Conservation (phyloP, 2,329 filamentous ascomycete species). For the Diaporthe humulicola region DNA sequence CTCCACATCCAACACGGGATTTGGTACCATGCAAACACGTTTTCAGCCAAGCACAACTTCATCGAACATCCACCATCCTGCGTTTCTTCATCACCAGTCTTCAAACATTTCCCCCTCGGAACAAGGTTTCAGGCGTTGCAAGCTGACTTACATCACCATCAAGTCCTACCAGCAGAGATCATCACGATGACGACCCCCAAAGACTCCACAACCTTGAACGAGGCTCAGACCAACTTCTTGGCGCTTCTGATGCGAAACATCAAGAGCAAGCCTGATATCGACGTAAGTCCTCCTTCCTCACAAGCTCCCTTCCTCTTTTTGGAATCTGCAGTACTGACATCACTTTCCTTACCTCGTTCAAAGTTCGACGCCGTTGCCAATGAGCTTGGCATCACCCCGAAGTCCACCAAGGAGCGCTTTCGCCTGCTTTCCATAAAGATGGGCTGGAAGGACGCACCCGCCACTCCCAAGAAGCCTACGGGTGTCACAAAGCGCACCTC, state of each 20-base stretch:
- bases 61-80: too few relatives aligned
- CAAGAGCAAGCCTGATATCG: slow-evolving; percentile 40
- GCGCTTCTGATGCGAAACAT: slow-evolving; percentile 36
- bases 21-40: background rate
- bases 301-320: background rate
- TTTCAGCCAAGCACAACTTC: background rate
- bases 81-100: background rate
- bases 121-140: background rate
- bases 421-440: slow-evolving; percentile 39
- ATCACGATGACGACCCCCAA: background rate
- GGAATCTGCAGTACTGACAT: background rate
- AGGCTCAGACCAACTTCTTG: slow-evolving; percentile 38
- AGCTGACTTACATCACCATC: background rate
- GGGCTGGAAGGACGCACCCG: slow-evolving; percentile 22
- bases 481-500: slow-evolving; percentile 34
- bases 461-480: slow-evolving; percentile 25
- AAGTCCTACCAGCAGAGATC: background rate
- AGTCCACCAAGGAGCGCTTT: slow-evolving; percentile 41
- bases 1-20: background rate
- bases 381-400: slow-evolving; percentile 24
- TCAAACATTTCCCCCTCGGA: too few relatives aligned
- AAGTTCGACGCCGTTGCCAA: slow-evolving; percentile 39
- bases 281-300: slow-evolving; percentile 28
- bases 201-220: background rate
- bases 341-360: background rate